Percentiles rank a stretch among this genome's conserved stretches.
phyloP scores from a whole-genome alignment of 2,329 filamentous ascomycete genomes.

The Trichoderma polysporum region DNA sequence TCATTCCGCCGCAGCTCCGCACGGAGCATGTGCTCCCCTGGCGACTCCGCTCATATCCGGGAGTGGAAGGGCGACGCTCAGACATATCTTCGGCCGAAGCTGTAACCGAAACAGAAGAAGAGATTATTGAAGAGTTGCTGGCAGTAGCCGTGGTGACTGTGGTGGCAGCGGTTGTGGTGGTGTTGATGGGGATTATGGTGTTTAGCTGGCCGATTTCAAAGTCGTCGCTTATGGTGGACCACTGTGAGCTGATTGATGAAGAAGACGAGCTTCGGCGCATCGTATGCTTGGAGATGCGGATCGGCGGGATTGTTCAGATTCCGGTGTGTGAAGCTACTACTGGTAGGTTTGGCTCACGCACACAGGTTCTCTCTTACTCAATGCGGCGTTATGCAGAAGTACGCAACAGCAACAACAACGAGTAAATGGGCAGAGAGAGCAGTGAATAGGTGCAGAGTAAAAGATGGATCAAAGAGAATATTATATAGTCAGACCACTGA shows the following conservation, averaged over 20 bases:
- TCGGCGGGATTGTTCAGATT: background rate
- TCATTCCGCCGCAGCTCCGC: conserved; percentile 36
- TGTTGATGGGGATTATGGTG: background rate
- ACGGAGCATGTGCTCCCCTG: conserved; percentile 33
- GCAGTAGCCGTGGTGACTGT: background rate
- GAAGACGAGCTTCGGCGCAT: conserved; percentile 25
- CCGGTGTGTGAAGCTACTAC: background rate
- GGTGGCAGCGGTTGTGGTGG: conserved; percentile 7
- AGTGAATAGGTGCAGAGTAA: background rate
- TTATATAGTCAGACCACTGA: background rate
- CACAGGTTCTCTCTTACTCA: background rate
- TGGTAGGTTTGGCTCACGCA: background rate
- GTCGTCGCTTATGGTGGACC: conserved; percentile 24
- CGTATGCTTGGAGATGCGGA: background rate
- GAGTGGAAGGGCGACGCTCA: conserved; percentile 8
- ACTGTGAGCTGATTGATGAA: conserved; percentile 22
- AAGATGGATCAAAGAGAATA: background rate
- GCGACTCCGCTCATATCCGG: conserved; percentile 23
- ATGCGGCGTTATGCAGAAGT: background rate
- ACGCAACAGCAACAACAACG: background rate
- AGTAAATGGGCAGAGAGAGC: background rate
- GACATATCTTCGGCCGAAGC: background rate
- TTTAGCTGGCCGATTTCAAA: conserved; percentile 2
- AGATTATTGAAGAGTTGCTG: background rate
- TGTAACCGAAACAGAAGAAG: background rate